Conservation (phyloP, 306 rosid genomes). For the Malus asiatica region DNA sequence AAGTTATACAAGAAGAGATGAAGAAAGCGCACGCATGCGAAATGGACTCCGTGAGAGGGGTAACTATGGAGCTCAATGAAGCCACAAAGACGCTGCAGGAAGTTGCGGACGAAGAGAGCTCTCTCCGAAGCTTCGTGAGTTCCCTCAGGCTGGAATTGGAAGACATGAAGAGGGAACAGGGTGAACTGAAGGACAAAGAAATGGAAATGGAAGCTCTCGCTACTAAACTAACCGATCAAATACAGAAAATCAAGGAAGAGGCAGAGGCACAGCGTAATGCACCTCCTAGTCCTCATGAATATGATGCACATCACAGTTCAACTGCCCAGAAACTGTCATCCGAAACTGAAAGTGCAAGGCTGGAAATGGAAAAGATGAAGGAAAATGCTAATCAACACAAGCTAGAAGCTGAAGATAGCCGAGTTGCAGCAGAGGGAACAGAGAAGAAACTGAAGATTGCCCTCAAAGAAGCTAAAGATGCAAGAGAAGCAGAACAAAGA, state of each 20-base stretch:
- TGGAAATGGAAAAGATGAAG: slow-evolving; percentile 51
- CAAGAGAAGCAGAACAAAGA: slow-evolving; percentile 50
- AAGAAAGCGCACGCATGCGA: slow-evolving; percentile 53
- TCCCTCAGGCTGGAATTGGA: slow-evolving; percentile 46
- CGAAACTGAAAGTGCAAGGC: slow-evolving; percentile 36
- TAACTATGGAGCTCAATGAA: slow-evolving; percentile 54
- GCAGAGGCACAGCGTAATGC: slow-evolving; percentile 4
- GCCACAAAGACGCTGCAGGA: slow-evolving; percentile 51
- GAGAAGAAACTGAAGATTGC: slow-evolving; percentile 38
- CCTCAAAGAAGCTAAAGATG: slow-evolving; percentile 46
- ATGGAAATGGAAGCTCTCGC: slow-evolving; percentile 30
- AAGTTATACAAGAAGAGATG: slow-evolving; percentile 50
- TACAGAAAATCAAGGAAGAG: slow-evolving; percentile 18
- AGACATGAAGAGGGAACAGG: slow-evolving; percentile 36
- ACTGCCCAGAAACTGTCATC: slow-evolving; percentile 27
- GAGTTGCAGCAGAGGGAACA: slow-evolving; percentile 32
- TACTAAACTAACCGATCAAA: slow-evolving; percentile 15
- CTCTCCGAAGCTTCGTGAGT: slow-evolving; percentile 40
- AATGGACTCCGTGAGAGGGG: slow-evolving; percentile 45
- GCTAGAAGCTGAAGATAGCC: slow-evolving; percentile 37
- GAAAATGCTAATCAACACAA: slow-evolving; percentile 33
- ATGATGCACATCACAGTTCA: background rate
- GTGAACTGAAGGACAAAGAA: slow-evolving; percentile 28
- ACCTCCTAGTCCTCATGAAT: background rate
- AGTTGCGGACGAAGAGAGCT: slow-evolving; percentile 52